Percentiles rank a stretch among this genome's conserved stretches.
Evolutionary conservation across 306 rosid genomes (phyloP).

Genomic region (Cotoneaster glaucophyllus): DNA sequence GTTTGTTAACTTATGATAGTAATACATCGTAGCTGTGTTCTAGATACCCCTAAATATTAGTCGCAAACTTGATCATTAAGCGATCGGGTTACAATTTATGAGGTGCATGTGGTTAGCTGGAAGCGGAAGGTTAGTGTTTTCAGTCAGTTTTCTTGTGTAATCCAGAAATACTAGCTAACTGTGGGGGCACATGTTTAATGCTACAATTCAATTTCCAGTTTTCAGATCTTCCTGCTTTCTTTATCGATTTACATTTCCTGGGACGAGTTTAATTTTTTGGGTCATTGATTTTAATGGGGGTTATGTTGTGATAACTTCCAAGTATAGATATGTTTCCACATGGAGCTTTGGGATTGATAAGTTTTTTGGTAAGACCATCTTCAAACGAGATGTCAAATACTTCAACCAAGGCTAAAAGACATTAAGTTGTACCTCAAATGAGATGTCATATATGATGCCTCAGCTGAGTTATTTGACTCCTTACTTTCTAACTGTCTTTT

Average conservation of each 20-base stretch:
- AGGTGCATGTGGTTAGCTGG: neutral
- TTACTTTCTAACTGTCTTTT: no score
- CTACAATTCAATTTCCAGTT: neutral
- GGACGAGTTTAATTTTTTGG: neutral
- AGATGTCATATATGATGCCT: accelerated
- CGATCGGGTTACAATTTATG: neutral
- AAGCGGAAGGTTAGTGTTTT: neutral
- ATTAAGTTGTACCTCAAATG: no score
- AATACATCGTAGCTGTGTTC: no score
- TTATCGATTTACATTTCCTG: neutral
- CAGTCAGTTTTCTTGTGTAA: neutral
- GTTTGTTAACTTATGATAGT: no score
- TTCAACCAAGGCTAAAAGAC: no score
- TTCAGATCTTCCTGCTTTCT: neutral
- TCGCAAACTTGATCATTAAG: neutral
- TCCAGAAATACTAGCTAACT: no score
- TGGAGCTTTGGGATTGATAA: neutral
- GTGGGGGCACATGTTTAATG: neutral
- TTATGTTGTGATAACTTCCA: neutral
- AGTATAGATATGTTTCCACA: neutral
- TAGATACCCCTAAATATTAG: no score
- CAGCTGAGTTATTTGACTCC: no score
- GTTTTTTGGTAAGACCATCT: neutral
- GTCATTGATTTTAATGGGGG: neutral
- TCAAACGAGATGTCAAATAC: no score